Conservation (phyloP, 805 yeast genomes). For the Yarrowia alimentaria region DNA sequence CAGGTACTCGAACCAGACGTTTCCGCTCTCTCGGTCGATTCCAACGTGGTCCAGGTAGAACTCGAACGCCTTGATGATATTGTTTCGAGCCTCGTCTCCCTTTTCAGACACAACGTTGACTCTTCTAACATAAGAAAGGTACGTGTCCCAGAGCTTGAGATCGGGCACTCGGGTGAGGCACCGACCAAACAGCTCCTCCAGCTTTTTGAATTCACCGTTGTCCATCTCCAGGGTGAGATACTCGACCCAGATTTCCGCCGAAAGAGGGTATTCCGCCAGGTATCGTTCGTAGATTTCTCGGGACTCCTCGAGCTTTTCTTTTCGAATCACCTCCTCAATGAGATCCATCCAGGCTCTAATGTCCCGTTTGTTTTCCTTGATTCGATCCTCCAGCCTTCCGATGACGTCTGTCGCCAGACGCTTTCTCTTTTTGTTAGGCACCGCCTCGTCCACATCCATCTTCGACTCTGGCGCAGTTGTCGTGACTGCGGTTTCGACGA, state of each 20-base stretch:
- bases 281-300: constrained; percentile 58
- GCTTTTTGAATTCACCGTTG: constrained; percentile 63
- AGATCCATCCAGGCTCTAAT: constrained; percentile 57
- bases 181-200: constrained; percentile 62
- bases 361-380: constrained; percentile 54
- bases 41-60: constrained; percentile 79
- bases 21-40: constrained; percentile 65
- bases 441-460: too few relatives aligned
- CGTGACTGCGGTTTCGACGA: too few relatives aligned
- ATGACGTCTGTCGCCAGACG: constrained; percentile 49
- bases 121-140: constrained; percentile 73
- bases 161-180: constrained; percentile 62
- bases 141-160: constrained; percentile 71
- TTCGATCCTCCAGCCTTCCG: constrained; percentile 57
- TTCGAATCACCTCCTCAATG: constrained; percentile 48
- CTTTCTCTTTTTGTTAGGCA: too few relatives aligned
- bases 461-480: neutral
- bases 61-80: constrained; percentile 78
- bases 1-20: constrained; percentile 80
- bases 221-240: constrained; percentile 65
- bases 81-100: constrained; percentile 78
- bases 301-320: constrained; percentile 61
- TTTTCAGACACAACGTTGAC: constrained; percentile 57
- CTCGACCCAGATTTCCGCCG: constrained; percentile 70
- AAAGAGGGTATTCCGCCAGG: constrained; percentile 62